Evolutionary conservation across 1,139 yeast species (phyloP), one percentile per base, ranked within the genome.

Genomic region (Geotrichum klebahnii): DNA sequence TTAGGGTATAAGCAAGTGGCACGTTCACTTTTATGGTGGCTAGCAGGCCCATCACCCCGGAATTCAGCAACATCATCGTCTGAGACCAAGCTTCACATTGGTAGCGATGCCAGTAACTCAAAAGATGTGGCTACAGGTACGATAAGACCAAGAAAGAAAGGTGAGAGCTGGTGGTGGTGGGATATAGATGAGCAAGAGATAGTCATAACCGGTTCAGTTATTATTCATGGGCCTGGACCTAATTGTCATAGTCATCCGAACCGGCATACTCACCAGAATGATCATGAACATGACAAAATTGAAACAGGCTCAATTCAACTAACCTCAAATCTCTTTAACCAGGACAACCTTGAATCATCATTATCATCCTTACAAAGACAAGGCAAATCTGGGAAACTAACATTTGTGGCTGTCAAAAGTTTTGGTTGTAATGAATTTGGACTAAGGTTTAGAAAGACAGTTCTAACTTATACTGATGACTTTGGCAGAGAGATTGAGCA

Each of bases 151-250:
- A 33, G 19, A 14, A 33, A 33, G 36, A 33, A 33, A 16, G n/a
- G 19, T 5, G 19, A 16, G 6, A 33, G 19, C 19, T 33, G 40
- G 26, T 44, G 47, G 47, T 29, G 41, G 37, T 44, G 47, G 47
- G 47, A 44, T 16, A 14, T 20, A n/a, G 34, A 29, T 12, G 47
- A 44, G 12, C 47, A 44, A 22, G 36, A 44, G 36, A 36, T 36
- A 9, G 35, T 36, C 8, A 29, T 44, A 12, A 14, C 16, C 14
- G 47, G 47, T 14, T 17, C 41, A 10, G 42, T 38, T 4, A 19
- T 9, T n/a, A 14, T 44, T 19, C 20, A 19, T 5, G 47, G 47
- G 3, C 47, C 47, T 1, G 47, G 47, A 16, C 42, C 42, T n/a
- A 29, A 44, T n/a, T 9, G 31, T 9, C 46, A 44, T 26, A 19